phyloP scores from a whole-genome alignment of 768 basidiomycete species.

The Lactarius evosmus region DNA sequence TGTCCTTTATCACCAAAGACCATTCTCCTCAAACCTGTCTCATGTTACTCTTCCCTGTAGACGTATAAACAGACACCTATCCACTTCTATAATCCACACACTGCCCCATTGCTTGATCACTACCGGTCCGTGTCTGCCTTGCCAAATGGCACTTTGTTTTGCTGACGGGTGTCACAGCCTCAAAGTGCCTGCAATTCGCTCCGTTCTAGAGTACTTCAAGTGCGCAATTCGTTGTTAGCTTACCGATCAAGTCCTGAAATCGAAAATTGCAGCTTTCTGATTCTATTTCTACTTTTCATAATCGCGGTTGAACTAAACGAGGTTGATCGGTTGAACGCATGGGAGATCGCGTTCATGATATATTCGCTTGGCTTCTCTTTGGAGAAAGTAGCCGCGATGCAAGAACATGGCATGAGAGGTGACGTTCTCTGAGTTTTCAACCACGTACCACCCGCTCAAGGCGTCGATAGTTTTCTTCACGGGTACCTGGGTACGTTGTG shows the following conservation, averaged over 20 bases:
- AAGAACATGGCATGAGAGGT: conserved; percentile 93
- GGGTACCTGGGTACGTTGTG: conserved; percentile 67
- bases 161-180: conserved; percentile 45
- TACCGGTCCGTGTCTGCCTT: conserved; percentile 57
- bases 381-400: conserved; percentile 92
- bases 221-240: conserved; percentile 34
- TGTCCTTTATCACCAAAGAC: conserved; percentile 27
- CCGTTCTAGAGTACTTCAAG: conserved; percentile 88
- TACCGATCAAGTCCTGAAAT: conserved; percentile 9
- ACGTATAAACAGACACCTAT: conserved; percentile 91
- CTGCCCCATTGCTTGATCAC: conserved; percentile 91
- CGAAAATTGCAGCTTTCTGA: conserved; percentile 56
- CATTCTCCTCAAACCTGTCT: background rate
- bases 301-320: conserved; percentile 75
- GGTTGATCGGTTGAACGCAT: conserved; percentile 53
- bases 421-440: conserved; percentile 3
- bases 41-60: conserved; percentile 39
- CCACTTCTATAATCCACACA: conserved; percentile 92
- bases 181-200: conserved; percentile 90
- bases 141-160: background rate
- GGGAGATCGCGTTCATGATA: conserved; percentile 75
- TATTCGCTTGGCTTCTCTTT: conserved; percentile 81
- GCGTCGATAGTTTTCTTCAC: conserved; percentile 65
- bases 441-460: background rate
- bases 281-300: conserved; percentile 76